phyloP scores from a whole-genome alignment of 805 yeast genomes.

The Grigorovia transvaalensis region DNA sequence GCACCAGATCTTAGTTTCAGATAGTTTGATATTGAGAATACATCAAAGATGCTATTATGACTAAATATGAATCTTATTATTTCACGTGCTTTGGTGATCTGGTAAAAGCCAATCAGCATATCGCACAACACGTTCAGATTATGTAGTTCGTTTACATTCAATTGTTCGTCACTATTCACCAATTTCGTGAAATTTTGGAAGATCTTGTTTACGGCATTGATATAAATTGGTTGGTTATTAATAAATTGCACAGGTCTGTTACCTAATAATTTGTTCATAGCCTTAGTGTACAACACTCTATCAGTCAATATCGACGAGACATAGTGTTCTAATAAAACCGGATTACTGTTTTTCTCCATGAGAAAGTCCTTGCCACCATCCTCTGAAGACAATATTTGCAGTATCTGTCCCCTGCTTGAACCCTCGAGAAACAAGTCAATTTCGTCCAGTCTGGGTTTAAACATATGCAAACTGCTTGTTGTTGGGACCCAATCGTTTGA shows the following conservation, averaged over 20 bases:
- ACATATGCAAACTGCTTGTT: not conserved
- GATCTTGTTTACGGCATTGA: not conserved
- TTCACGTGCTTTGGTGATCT: not conserved
- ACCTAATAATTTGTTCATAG: not conserved
- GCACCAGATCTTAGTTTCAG: slow-evolving; percentile 24
- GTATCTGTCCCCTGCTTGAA: not conserved
- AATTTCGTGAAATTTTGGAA: not conserved
- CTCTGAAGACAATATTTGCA: not conserved
- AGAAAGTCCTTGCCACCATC: not conserved
- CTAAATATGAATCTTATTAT: not conserved
- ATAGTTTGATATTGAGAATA: slow-evolving; percentile 12
- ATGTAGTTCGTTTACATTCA: not conserved
- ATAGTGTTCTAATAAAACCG: not conserved
- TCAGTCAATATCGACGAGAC: not conserved
- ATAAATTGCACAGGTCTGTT: not conserved
- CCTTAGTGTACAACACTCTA: not conserved
- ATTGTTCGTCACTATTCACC: not conserved
- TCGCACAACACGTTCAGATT: slow-evolving; percentile 1
- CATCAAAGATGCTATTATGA: not conserved
- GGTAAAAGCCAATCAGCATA: not conserved
- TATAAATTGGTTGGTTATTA: too few species aligned
- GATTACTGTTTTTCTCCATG: too few species aligned
- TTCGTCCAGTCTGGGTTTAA: not conserved
- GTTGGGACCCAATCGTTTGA: not conserved
- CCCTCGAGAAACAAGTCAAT: not conserved